Percentiles rank a stretch among this genome's conserved stretches.
Evolutionary conservation across 176 grass and related monocot species (phyloP).

Genomic region (Lolium multiflorum): DNA sequence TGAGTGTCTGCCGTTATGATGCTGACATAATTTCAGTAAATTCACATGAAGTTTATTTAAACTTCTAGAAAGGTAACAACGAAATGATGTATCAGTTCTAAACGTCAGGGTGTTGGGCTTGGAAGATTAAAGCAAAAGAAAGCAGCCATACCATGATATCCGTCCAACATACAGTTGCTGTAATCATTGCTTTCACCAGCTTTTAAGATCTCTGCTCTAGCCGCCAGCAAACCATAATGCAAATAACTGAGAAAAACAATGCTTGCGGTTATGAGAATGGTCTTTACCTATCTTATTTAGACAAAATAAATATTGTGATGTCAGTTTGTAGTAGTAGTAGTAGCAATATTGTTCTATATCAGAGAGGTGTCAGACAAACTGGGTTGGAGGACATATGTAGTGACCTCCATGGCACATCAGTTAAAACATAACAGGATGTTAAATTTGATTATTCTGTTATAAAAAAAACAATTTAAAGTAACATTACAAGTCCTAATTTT

Average conservation of each 20-base stretch:
- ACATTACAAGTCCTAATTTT: constrained; percentile 4
- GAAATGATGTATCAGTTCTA: constrained; percentile 9
- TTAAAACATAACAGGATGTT: neutral
- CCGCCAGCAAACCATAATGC: constrained; percentile 92
- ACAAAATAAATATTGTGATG: constrained; percentile 12
- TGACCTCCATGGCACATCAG: neutral
- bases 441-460: neutral
- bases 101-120: constrained; percentile 2
- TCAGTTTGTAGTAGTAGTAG: constrained; percentile 3
- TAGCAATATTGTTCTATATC: constrained; percentile 17
- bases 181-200: constrained; percentile 53
- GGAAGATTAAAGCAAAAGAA: constrained; percentile 20
- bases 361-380: constrained; percentile 2
- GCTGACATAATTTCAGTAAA: constrained; percentile 25
- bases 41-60: constrained; percentile 35
- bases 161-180: constrained; percentile 80
- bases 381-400: constrained; percentile 4
- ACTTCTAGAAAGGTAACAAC: constrained; percentile 28
- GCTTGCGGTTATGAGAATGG: constrained; percentile 23
- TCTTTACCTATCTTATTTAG: constrained; percentile 31
- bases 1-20: neutral
- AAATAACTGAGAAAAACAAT: constrained; percentile 71
- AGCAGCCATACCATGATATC: constrained; percentile 73
- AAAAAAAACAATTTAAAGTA: constrained; percentile 25
- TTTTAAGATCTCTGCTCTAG: constrained; percentile 96